Evolutionary conservation across 345 rosid genomes (phyloP).

Genomic region (Trapa incisa): DNA sequence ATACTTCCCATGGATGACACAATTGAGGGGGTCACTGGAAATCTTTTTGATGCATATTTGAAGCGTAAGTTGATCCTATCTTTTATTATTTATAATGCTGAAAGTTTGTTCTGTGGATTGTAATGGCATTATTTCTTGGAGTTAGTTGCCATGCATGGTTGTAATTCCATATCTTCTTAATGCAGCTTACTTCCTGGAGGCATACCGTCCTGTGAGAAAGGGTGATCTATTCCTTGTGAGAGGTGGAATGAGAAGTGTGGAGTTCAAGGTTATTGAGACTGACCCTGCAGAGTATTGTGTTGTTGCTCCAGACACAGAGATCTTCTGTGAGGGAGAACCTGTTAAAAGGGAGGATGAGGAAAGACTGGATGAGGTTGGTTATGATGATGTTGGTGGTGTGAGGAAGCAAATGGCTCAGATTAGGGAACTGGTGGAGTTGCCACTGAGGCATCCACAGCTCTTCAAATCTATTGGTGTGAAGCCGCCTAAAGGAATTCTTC

Average conservation of each 20-base stretch:
- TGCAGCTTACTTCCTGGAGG: conserved; percentile 85
- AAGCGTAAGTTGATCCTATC: conserved; percentile 51
- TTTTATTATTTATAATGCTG: neutral
- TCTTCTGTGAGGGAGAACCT: conserved; percentile 95
- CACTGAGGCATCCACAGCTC: conserved; percentile 85
- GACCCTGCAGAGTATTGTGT: conserved; percentile 89
- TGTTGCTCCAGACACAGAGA: conserved; percentile 95
- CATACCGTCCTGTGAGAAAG: conserved; percentile 91
- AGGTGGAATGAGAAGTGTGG: conserved; percentile 96
- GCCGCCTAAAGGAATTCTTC: conserved; percentile 89
- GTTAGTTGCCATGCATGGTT: neutral
- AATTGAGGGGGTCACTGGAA: conserved; percentile 83
- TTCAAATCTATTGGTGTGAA: conserved; percentile 96
- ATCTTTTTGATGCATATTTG: conserved; percentile 78
- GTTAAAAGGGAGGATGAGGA: conserved; percentile 81
- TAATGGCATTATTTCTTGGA: neutral
- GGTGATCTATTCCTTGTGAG: conserved; percentile 91
- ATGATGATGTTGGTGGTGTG: conserved; percentile 97
- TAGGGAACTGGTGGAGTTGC: conserved; percentile 86
- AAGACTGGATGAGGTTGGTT: conserved; percentile 85
- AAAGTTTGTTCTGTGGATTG: neutral
- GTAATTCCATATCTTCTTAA: conserved; percentile 10
- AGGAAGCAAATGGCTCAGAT: conserved; percentile 99
- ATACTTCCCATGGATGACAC: conserved; percentile 86
- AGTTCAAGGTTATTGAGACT: conserved; percentile 78